Evolutionary conservation across 441 rosid genomes (phyloP).

Genomic region (Melastoma candidum): DNA sequence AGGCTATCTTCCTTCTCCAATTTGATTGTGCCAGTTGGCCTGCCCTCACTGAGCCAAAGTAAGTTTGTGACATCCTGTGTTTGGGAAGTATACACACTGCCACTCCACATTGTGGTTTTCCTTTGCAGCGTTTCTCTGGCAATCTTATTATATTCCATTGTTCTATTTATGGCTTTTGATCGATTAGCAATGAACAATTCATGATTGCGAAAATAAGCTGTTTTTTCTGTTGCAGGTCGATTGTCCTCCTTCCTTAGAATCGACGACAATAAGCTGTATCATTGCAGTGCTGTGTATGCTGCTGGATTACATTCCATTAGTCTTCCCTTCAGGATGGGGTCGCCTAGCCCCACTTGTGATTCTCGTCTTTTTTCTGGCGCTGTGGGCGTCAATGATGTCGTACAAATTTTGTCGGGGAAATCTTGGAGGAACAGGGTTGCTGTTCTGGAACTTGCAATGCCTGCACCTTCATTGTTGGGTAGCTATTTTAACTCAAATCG

Average conservation of each 20-base stretch:
- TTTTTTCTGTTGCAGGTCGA: constrained; percentile 38
- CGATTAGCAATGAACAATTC: background rate
- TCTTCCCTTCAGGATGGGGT: constrained; percentile 64
- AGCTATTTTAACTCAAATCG: constrained; percentile 10
- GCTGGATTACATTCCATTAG: constrained; percentile 72
- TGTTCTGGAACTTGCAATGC: constrained; percentile 67
- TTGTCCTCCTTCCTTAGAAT: constrained; percentile 41
- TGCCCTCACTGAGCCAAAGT: constrained; percentile 58
- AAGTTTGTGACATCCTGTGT: constrained; percentile 18
- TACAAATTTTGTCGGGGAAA: constrained; percentile 52
- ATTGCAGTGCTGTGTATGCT: constrained; percentile 64
- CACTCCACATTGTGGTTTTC: too few relatives aligned
- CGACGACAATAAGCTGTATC: constrained; percentile 67
- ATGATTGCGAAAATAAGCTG: constrained; percentile 7
- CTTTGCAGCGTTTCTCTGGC: too few relatives aligned
- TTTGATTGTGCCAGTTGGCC: constrained; percentile 69
- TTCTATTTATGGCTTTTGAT: too few relatives aligned
- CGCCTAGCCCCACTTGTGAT: constrained; percentile 34
- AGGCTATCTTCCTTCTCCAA: constrained; percentile 54
- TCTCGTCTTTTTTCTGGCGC: constrained; percentile 39
- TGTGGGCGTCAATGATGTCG: constrained; percentile 45
- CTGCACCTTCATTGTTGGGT: constrained; percentile 51
- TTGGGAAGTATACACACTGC: background rate
- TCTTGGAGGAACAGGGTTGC: constrained; percentile 58
- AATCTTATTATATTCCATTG: too few relatives aligned